phyloP scores from a whole-genome alignment of 345 rosid genomes.

The Fremontodendron californicum region DNA sequence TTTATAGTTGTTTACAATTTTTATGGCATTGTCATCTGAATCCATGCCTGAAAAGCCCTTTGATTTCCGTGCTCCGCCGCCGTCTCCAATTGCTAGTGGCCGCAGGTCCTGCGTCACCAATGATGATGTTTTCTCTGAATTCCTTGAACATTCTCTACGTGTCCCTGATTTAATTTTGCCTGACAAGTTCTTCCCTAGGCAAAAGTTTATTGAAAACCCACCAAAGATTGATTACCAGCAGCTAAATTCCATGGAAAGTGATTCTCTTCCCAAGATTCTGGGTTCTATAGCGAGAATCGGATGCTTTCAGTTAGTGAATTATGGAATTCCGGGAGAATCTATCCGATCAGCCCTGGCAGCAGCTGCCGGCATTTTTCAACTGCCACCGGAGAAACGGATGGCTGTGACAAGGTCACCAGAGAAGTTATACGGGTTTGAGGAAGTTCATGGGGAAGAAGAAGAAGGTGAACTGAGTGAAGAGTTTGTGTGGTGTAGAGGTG shows the following conservation, averaged over 20 bases:
- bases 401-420: constrained; percentile 43
- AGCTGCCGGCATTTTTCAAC: constrained; percentile 43
- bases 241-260: constrained; percentile 26
- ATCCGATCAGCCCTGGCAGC: constrained; percentile 29
- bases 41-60: constrained; percentile 50
- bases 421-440: constrained; percentile 50
- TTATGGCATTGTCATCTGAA: constrained; percentile 40
- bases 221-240: constrained; percentile 51
- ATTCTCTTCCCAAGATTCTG: constrained; percentile 29
- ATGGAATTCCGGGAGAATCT: constrained; percentile 48
- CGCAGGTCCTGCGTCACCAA: constrained; percentile 75
- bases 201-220: constrained; percentile 54
- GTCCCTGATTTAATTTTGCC: constrained; percentile 81
- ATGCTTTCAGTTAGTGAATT: constrained; percentile 74
- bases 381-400: constrained; percentile 37
- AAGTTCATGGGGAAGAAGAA: constrained; percentile 45
- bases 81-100: constrained; percentile 70
- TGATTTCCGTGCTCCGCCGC: constrained; percentile 87
- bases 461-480: constrained; percentile 45
- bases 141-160: constrained; percentile 65
- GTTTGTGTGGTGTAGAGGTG: constrained; percentile 56
- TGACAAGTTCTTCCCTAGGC: constrained; percentile 72
- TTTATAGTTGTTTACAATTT: background rate
- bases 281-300: constrained; percentile 62
- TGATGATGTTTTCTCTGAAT: constrained; percentile 67